Percentiles rank a stretch among this genome's conserved stretches.
Evolutionary conservation across 768 basidiomycete species (phyloP).

Genomic region (Podaxis sp.): DNA sequence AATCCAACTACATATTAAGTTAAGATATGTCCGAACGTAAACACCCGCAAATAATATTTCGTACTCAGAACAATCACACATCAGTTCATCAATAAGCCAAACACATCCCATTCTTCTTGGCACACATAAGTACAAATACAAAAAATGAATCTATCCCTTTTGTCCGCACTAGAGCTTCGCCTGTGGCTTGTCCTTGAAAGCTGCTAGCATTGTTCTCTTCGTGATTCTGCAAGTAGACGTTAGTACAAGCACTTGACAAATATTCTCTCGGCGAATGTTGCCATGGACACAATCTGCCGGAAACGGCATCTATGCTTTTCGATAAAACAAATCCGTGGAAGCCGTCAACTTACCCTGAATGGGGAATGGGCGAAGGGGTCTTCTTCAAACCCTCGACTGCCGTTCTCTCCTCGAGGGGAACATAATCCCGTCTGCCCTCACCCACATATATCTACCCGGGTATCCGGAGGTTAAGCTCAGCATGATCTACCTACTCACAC

Average conservation of each 20-base stretch:
- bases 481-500: constrained; percentile 6
- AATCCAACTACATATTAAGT: constrained; percentile 10
- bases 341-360: constrained; percentile 66
- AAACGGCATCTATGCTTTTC: neutral
- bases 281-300: constrained; percentile 35
- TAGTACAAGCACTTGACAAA: neutral
- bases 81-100: constrained; percentile 15
- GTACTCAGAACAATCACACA: constrained; percentile 13
- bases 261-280: constrained; percentile 22
- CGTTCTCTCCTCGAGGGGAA: constrained; percentile 58
- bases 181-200: constrained; percentile 49
- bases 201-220: constrained; percentile 65
- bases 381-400: constrained; percentile 52
- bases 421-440: constrained; percentile 69
- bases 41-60: constrained; percentile 5
- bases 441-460: constrained; percentile 73
- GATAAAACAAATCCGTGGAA: neutral
- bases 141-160: neutral
- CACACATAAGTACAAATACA: constrained; percentile 13
- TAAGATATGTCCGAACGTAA: constrained; percentile 1
- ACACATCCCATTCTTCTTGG: neutral
- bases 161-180: constrained; percentile 38
- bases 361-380: constrained; percentile 61
- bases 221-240: constrained; percentile 45
- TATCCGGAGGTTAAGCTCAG: constrained; percentile 6